Percentiles rank a stretch among this genome's conserved stretches.
phyloP scores from a whole-genome alignment of 1,284 basidiomycete genomes.

The Cutaneotrichosporon daszewskae region DNA sequence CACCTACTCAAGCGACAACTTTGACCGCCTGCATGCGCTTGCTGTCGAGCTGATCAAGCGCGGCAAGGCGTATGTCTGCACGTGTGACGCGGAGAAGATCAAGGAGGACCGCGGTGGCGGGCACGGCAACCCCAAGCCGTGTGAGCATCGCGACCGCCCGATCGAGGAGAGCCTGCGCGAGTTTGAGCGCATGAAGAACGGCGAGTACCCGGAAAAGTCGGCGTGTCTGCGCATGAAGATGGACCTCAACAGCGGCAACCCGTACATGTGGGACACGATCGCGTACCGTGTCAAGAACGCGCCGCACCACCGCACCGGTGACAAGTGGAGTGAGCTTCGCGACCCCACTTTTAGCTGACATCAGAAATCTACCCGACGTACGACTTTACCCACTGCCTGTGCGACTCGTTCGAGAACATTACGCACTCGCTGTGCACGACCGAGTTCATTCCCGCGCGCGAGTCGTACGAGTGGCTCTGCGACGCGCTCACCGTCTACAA shows the following conservation, averaged over 20 bases:
- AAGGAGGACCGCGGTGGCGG: constrained; percentile 78
- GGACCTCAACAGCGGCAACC: constrained; percentile 86
- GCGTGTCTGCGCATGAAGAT: constrained; percentile 97
- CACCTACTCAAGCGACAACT: constrained; percentile 98
- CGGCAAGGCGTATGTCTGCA: constrained; percentile 92
- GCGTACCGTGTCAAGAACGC: constrained; percentile 90
- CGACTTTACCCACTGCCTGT: constrained; percentile 97
- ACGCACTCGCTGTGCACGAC: constrained; percentile 96
- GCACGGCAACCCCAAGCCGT: constrained; percentile 77
- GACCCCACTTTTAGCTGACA: constrained; percentile 22
- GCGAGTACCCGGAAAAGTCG: constrained; percentile 82
- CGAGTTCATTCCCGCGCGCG: constrained; percentile 93
- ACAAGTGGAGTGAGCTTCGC: no score
- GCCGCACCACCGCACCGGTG: constrained; percentile 87
- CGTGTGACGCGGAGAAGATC: constrained; percentile 92
- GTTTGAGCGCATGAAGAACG: constrained; percentile 89
- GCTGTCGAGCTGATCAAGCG: constrained; percentile 86
- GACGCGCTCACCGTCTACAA: constrained; percentile 95
- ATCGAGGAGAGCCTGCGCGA: constrained; percentile 77
- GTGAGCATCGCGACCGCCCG: constrained; percentile 76
- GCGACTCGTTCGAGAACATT: constrained; percentile 98
- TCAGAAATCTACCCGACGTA: constrained; percentile 76
- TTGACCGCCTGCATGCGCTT: constrained; percentile 78
- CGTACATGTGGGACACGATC: constrained; percentile 99
- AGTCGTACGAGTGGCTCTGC: constrained; percentile 99